phyloP scores from a whole-genome alignment of 768 basidiomycete species.

The Tremella fuciformis region DNA sequence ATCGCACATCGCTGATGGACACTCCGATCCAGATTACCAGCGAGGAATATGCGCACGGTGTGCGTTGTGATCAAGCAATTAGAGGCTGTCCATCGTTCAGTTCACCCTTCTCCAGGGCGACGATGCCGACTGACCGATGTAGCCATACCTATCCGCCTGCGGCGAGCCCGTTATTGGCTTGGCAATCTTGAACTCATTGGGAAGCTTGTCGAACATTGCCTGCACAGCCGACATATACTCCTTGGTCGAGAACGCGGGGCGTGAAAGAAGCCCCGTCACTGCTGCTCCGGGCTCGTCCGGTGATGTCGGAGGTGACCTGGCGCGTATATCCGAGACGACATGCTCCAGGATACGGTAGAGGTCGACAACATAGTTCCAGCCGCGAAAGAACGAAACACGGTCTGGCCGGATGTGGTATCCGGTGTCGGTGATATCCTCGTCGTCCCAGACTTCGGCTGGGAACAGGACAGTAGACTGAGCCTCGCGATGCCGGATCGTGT shows the following conservation, averaged over 20 bases:
- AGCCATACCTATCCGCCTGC: conserved; percentile 25
- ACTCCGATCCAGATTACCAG: not conserved
- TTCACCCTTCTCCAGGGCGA: too few species aligned
- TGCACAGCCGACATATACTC: too few species aligned
- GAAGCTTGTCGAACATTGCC: conserved; percentile 16
- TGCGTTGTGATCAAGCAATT: conserved; percentile 29
- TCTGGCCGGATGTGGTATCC: conserved; percentile 6
- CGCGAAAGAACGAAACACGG: conserved; percentile 21
- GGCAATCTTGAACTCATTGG: conserved; percentile 18
- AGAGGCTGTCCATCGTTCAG: conserved; percentile 16
- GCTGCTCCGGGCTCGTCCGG: too few species aligned
- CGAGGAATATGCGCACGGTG: conserved; percentile 31
- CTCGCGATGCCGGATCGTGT: conserved; percentile 28
- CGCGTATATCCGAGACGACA: conserved; percentile 2
- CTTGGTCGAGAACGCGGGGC: too few species aligned
- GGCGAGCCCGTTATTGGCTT: conserved; percentile 26
- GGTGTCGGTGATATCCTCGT: conserved; percentile 21
- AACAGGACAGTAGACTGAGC: conserved; percentile 29
- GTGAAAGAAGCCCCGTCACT: too few species aligned
- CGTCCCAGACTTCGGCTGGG: conserved; percentile 31
- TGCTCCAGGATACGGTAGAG: conserved; percentile 39
- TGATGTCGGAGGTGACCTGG: too few species aligned
- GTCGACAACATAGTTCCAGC: conserved; percentile 36
- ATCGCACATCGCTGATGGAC: conserved; percentile 33
- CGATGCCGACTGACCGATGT: conserved; percentile 23